A percentile compares a stretch with the other conserved stretches of the same genome.
These are phyloP conservation scores for Leccinum variabile DNA, from an alignment of 1,284 basidiomycete genomes.

Conservation along the genomic window DNA sequence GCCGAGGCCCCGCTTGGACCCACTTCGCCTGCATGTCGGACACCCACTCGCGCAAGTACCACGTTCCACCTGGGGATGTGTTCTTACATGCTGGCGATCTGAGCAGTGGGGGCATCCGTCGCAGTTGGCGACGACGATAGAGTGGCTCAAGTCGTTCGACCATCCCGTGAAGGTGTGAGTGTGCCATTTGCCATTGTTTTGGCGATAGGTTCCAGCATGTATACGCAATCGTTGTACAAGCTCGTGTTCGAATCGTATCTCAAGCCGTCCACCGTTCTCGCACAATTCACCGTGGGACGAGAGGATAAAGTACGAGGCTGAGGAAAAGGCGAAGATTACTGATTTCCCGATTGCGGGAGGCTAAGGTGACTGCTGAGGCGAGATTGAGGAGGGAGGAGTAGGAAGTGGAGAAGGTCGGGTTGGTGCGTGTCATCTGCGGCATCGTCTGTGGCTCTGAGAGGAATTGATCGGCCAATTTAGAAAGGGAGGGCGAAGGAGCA, in stretches of 20 bases:
- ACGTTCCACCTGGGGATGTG: too few relatives aligned
- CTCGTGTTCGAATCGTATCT: conserved; percentile 46
- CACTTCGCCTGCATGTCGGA: too few relatives aligned
- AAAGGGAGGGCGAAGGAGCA: conserved; percentile 61
- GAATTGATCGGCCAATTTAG: conserved; percentile 38
- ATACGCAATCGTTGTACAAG: too few relatives aligned
- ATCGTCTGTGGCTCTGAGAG: background rate
- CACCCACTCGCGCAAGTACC: too few relatives aligned
- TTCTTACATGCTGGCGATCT: too few relatives aligned
- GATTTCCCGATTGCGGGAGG: conserved; percentile 73
- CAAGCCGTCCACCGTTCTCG: conserved; percentile 52
- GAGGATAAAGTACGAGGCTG: conserved; percentile 68
- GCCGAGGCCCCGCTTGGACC: too few relatives aligned
- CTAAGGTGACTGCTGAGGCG: conserved; percentile 60
- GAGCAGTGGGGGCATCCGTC: too few relatives aligned
- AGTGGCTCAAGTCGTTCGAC: too few relatives aligned
- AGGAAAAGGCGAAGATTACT: conserved; percentile 68
- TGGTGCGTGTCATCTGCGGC: conserved; percentile 48
- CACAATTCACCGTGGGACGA: conserved; percentile 77
- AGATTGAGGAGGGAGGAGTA: conserved; percentile 68
- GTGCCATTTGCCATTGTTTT: too few relatives aligned
- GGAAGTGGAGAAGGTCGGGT: conserved; percentile 66
- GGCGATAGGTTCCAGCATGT: too few relatives aligned
- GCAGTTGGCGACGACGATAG: too few relatives aligned
- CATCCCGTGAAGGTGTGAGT: too few relatives aligned